A percentile compares a stretch with the other conserved stretches of the same genome.
These are phyloP conservation scores for Nadsonia starkeyi-henricii DNA, from an alignment of 1,139 yeast species.

Conservation along the genomic window DNA sequence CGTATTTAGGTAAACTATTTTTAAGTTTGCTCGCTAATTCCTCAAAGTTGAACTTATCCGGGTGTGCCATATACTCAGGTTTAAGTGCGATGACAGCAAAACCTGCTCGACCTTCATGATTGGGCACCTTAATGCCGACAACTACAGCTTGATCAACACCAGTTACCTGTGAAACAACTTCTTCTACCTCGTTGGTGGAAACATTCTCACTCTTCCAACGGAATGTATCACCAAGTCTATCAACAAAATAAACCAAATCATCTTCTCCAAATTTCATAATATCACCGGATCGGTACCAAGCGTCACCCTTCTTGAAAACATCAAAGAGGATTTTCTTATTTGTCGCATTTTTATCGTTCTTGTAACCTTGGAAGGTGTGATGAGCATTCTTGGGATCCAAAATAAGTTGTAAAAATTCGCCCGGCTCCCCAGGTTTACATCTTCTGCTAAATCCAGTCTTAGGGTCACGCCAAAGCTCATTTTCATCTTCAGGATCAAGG, in stretches of 20 bases:
- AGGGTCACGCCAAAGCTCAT: constrained; percentile 55
- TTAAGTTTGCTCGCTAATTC: constrained; percentile 29
- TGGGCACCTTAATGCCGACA: constrained; percentile 77
- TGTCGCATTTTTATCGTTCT: constrained; percentile 69
- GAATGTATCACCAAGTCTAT: constrained; percentile 89
- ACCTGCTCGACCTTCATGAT: constrained; percentile 93
- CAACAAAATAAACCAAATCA: constrained; percentile 72
- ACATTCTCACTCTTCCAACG: constrained; percentile 97
- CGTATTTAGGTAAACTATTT: constrained; percentile 62
- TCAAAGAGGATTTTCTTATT: constrained; percentile 56
- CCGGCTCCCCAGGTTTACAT: constrained; percentile 53
- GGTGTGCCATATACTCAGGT: constrained; percentile 17
- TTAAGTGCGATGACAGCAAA: constrained; percentile 59
- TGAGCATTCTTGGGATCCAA: constrained; percentile 35
- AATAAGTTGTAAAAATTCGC: constrained; percentile 73
- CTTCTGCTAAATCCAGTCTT: constrained; percentile 47
- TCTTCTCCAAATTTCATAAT: constrained; percentile 54
- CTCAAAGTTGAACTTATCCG: constrained; percentile 24
- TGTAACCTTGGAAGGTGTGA: constrained; percentile 76
- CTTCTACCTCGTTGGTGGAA: constrained; percentile 86
- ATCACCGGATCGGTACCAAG: constrained; percentile 86
- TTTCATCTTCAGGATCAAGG: constrained; percentile 74
- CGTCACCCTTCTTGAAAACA: constrained; percentile 78
- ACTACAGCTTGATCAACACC: constrained; percentile 60
- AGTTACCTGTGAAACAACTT: constrained; percentile 35